phyloP scores from a whole-genome alignment of 2,329 filamentous ascomycete genomes.

The Dactylellina cionopaga region DNA sequence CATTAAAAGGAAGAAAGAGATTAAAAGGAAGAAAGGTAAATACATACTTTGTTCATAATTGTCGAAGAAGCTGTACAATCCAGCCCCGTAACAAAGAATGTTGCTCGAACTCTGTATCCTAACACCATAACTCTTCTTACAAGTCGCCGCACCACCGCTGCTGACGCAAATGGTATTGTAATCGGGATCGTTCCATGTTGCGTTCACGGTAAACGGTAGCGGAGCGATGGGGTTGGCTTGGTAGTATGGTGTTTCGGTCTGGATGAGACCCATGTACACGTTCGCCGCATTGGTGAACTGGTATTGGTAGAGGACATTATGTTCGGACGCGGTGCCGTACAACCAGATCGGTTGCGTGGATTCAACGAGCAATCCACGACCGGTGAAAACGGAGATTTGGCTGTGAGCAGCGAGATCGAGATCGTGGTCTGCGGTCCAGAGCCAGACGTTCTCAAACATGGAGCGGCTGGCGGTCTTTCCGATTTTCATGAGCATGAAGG shows the following conservation, averaged over 20 bases:
- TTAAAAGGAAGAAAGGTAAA: not conserved
- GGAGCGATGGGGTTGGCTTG: slow-evolving; percentile 63
- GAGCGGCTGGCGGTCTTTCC: slow-evolving; percentile 59
- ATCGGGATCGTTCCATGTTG: slow-evolving; percentile 50
- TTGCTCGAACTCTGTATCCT: slow-evolving; percentile 51
- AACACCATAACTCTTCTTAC: slow-evolving; percentile 59
- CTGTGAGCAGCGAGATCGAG: slow-evolving; percentile 63
- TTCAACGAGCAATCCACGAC: slow-evolving; percentile 65
- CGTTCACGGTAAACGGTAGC: slow-evolving; percentile 60
- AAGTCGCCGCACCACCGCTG: slow-evolving; percentile 16
- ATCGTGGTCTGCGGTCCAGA: slow-evolving; percentile 67
- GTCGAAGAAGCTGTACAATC: slow-evolving; percentile 61
- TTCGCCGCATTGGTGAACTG: slow-evolving; percentile 80
- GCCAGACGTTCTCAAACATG: slow-evolving; percentile 67
- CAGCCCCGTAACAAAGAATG: slow-evolving; percentile 59
- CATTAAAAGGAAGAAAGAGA: not conserved
- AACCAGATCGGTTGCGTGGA: slow-evolving; percentile 67
- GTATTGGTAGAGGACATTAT: slow-evolving; percentile 76
- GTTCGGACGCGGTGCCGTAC: slow-evolving; percentile 66
- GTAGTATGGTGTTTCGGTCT: slow-evolving; percentile 82
- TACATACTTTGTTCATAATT: slow-evolving; percentile 41
- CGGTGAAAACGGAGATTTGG: slow-evolving; percentile 62
- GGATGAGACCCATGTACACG: slow-evolving; percentile 83
- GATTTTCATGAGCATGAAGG: slow-evolving; percentile 62
- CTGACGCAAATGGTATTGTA: slow-evolving; percentile 23